Evolutionary conservation across 2,329 filamentous ascomycete species (phyloP), one percentile per base, ranked within the genome.

Genomic region (Talaromyces sp.): DNA sequence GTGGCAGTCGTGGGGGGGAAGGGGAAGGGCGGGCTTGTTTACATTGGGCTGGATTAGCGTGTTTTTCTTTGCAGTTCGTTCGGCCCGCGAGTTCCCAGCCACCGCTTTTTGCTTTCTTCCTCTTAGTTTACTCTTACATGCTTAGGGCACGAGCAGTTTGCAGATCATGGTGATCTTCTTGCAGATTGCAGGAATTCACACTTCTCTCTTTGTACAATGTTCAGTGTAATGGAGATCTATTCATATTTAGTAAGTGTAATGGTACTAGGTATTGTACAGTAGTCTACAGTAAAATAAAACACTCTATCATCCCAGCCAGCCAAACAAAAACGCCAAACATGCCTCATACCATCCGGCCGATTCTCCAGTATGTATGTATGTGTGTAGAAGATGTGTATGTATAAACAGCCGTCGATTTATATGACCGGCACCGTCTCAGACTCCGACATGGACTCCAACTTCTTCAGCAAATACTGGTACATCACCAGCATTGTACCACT

Each of bases 401-500:
- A 33, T 33, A 33, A 52, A 25, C 16, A 4, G 5, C 28, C 11
- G 18, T 48, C 5, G 14, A 12, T 31, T 55, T 33, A 61, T 25
- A 61, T 54, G 18, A 55, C 23, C 35, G 58, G 57, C 14, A 33
- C 35, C 42, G 54, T 25, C 35, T 63, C 62, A 14, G 46, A 46
- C 40, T 54, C 39, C 48, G 73, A 77, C 69, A 81, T 78, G n/a
- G 77, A 68, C 64, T 93, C 89, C 67, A 98, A 83, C 76, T 88
- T 86, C 70, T 89, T 88, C 72, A 98, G 79, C 62, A 98, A 81
- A 64, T 88, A 89, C 79, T 98, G 93, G 76, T 98, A 98, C 75
- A 97, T 81, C 69, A 98, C 93, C 73, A 98, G 82, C 93, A 98
- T 98, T 67, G 92, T 96, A 46, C 93, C 91, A 72, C 91, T 96